Conservation (phyloP, 495 filamentous ascomycete species). For the Zalerion maritima region DNA sequence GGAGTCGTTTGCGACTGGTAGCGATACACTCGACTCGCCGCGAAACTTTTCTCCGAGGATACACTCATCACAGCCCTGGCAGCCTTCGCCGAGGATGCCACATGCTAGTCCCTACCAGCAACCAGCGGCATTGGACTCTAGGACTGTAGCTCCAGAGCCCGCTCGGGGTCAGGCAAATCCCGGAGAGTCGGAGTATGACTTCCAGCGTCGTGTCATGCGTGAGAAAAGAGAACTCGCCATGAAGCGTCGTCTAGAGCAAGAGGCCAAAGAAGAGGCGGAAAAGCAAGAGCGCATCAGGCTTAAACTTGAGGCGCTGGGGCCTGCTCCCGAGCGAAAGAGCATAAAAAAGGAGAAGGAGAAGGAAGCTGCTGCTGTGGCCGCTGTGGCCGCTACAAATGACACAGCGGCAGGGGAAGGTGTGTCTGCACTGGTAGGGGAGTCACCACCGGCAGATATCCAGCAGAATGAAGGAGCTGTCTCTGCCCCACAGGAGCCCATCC, state of each 20-base stretch:
- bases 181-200: constrained; percentile 44
- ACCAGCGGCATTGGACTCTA: constrained; percentile 16
- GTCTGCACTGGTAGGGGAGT: constrained; percentile 16
- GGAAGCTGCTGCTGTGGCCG: constrained; percentile 10
- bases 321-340: constrained; percentile 47
- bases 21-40: constrained; percentile 32
- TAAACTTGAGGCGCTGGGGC: constrained; percentile 67
- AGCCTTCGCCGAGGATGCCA: constrained; percentile 31
- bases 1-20: constrained; percentile 28
- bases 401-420: no score
- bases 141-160: constrained; percentile 16
- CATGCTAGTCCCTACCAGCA: constrained; percentile 31
- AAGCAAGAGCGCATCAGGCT: constrained; percentile 67
- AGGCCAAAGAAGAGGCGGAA: constrained; percentile 65
- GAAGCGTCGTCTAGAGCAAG: constrained; percentile 65
- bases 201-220: constrained; percentile 76
- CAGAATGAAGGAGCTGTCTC: no score
- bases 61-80: constrained; percentile 28
- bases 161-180: constrained; percentile 11
- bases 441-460: no score
- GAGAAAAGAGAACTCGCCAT: constrained; percentile 63
- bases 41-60: constrained; percentile 26
- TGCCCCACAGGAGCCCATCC: no score
- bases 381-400: no score
- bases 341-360: constrained; percentile 34